phyloP scores from a whole-genome alignment of 768 basidiomycete species.

The Pleurotus citrinopileatus region DNA sequence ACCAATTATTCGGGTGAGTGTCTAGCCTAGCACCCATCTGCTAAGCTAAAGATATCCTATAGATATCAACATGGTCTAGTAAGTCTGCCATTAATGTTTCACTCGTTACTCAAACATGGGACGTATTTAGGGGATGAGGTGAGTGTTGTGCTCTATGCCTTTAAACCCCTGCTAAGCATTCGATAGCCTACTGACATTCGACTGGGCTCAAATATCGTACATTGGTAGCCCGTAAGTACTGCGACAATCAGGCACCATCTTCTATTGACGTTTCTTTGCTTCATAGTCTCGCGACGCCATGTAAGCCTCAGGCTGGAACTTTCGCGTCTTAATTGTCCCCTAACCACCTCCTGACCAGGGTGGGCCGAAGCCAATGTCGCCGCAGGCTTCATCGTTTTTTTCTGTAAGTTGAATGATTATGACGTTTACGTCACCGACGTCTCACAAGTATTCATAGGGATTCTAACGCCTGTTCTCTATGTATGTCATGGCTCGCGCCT shows the following conservation, averaged over 20 bases:
- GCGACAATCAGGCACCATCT: background rate
- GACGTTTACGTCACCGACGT: background rate
- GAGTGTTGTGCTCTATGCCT: background rate
- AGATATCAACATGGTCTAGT: constrained; percentile 20
- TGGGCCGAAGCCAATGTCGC: constrained; percentile 77
- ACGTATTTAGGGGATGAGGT: constrained; percentile 25
- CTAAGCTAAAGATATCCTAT: background rate
- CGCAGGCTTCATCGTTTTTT: constrained; percentile 62
- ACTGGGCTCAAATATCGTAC: constrained; percentile 72
- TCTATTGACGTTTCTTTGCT: background rate
- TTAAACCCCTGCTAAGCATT: constrained; percentile 44
- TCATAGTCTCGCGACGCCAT: constrained; percentile 60
- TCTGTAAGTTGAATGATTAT: constrained; percentile 38
- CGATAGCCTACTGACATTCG: constrained; percentile 68
- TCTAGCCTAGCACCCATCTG: constrained; percentile 30
- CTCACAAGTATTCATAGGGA: constrained; percentile 31
- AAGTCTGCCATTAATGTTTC: background rate
- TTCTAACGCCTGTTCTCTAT: constrained; percentile 61
- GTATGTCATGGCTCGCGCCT: constrained; percentile 24
- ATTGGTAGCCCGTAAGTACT: constrained; percentile 50
- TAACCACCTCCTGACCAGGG: constrained; percentile 28
- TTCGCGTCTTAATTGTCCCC: background rate
- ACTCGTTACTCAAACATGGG: constrained; percentile 49
- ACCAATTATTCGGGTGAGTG: constrained; percentile 71
- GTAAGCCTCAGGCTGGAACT: background rate